Evolutionary conservation across 306 rosid species (phyloP).

Genomic region (Fragaria iinumae): DNA sequence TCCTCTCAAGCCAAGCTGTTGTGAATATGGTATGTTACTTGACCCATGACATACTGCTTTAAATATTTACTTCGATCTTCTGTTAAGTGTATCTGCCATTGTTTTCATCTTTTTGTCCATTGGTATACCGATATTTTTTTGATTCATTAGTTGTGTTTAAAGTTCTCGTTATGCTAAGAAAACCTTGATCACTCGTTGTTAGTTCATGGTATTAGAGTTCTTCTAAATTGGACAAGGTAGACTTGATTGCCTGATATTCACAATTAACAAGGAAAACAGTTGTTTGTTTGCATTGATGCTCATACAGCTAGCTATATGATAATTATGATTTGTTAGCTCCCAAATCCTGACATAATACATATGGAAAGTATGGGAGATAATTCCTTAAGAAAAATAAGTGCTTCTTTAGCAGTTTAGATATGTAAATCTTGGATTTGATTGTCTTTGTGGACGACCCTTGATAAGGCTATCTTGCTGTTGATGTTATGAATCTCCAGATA

Average conservation of each 20-base stretch:
- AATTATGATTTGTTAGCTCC: not conserved
- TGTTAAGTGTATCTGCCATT: not conserved
- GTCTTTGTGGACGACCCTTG: not conserved
- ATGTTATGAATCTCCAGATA: not conserved
- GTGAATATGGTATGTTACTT: slow-evolving; percentile 71
- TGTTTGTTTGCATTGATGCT: not conserved
- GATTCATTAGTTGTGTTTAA: not conserved
- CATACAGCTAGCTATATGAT: not conserved
- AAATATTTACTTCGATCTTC: not conserved
- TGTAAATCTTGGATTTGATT: not conserved
- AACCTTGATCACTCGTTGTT: not conserved
- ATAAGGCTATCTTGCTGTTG: not conserved
- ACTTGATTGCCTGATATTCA: not conserved
- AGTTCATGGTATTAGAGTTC: not conserved
- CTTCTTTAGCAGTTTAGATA: not conserved
- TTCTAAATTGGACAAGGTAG: not conserved
- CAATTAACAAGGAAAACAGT: not conserved
- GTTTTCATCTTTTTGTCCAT: not conserved
- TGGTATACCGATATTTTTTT: not conserved
- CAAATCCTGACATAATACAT: not conserved
- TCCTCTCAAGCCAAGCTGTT: slow-evolving; percentile 86
- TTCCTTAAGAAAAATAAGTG: not conserved
- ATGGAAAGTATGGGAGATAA: not conserved
- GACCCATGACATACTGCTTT: not conserved
- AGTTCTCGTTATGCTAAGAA: not conserved